Base-by-base conservation (phyloP, 345 rosid species). In the Salix udensis region DNA sequence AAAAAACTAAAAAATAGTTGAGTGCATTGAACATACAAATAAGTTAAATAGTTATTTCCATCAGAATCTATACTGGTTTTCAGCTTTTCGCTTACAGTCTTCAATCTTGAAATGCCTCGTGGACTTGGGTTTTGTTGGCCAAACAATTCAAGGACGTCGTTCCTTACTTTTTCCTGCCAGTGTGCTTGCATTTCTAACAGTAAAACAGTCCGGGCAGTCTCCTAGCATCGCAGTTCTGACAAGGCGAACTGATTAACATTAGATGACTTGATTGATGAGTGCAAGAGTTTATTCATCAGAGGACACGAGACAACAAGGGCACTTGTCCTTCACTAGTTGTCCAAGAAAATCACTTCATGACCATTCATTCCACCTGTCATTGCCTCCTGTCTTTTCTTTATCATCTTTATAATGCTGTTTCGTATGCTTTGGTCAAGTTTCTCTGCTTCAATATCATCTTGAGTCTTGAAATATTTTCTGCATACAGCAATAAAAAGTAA, bases 101-200 rank as follows among this genome's bases (percentile, higher is more conserved):
- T 85, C 67, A 85, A 68, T 68, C 76, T 87, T 19, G 82, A 60
- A 5, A 83, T 44, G 76, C 76, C 76, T 24, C 83, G 84, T 53
- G 70, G 39, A 42, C 28, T 23, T 18, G 87, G 89, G 55, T 74
- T 84, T 53, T 68, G 76, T 46, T 74, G 42, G 50, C 83, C 87
- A 42, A 82, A 86, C 4, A 71, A 23, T 28, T 83, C 75, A 26
- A 79, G 53, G 24, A 81, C 84, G 44, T 87, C 88, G 34, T 60
- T 79, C 75, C 88, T 82, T 24, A 77, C 85, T 76, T 81, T 76
- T 26, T 86, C 85, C 77, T 86, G 90, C 86, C 86, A 86, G 15
- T 88, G 85, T 10, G 68, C 42, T 66, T 85, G 79, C 23, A 81
- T 14, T 37, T 85, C 78, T 10, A 87, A 72, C 67, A 73, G 78